phyloP scores from a whole-genome alignment of 2,329 filamentous ascomycete genomes.

The Cadophora sp. region DNA sequence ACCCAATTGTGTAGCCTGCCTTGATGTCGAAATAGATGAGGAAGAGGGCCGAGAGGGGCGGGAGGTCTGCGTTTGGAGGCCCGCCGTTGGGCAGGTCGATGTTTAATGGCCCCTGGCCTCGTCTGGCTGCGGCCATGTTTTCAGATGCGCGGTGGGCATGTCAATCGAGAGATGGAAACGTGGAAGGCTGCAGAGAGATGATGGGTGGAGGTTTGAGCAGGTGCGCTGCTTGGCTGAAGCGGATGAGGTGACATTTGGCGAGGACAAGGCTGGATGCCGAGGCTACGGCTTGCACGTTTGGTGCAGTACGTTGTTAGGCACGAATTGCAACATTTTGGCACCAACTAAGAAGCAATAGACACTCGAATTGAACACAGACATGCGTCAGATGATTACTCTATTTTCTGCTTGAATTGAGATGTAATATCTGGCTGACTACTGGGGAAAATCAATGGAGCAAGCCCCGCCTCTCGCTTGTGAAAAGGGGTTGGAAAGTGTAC shows the following conservation, averaged over 20 bases:
- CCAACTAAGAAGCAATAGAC: not conserved
- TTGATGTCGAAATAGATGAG: constrained; percentile 93
- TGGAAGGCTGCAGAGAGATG: constrained; percentile 3
- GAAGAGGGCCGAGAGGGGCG: constrained; percentile 79
- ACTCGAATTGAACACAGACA: no score
- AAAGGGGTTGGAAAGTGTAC: not conserved
- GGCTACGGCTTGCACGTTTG: not conserved
- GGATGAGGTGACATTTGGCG: not conserved
- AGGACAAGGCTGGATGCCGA: constrained; percentile 19
- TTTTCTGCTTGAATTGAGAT: no score
- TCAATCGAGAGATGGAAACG: constrained; percentile 22
- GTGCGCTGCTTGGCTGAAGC: constrained; percentile 10
- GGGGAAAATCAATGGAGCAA: not conserved
- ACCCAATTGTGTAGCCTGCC: constrained; percentile 87
- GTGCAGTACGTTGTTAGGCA: not conserved
- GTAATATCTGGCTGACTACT: no score
- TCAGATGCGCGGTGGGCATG: constrained; percentile 27
- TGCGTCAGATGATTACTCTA: no score
- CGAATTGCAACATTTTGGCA: not conserved
- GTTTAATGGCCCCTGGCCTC: constrained; percentile 45
- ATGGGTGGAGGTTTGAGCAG: not conserved
- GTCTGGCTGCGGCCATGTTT: constrained; percentile 43
- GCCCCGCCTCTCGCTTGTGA: not conserved
- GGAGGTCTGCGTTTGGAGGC: constrained; percentile 53
- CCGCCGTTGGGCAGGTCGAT: constrained; percentile 39